Conservation (phyloP, 2,329 filamentous ascomycete species). For the Colletotrichum lupini region DNA sequence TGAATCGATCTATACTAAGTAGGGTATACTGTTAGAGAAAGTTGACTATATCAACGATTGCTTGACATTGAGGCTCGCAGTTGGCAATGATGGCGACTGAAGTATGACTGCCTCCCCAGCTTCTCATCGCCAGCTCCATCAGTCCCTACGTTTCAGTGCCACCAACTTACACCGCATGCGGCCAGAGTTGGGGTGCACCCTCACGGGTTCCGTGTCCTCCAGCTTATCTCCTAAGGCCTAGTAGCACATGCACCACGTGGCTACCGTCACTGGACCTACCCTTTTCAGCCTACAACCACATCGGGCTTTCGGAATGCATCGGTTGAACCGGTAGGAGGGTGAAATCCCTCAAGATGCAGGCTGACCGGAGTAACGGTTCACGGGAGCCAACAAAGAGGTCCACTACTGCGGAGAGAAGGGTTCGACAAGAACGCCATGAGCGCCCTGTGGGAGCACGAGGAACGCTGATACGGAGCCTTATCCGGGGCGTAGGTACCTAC, state of each 20-base stretch:
- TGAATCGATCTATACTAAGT: too few species aligned
- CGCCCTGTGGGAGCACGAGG: not conserved
- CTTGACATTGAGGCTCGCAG: too few species aligned
- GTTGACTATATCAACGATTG: too few species aligned
- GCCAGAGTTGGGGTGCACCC: not conserved
- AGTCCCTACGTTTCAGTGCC: not conserved
- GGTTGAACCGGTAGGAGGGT: not conserved
- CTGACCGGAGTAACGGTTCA: not conserved
- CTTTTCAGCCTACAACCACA: not conserved
- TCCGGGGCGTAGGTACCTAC: conserved; percentile 2
- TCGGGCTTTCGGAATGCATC: conserved; percentile 23
- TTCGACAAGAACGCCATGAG: not conserved
- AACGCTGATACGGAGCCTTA: conserved; percentile 16
- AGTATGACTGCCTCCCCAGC: too few species aligned
- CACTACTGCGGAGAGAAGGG: not conserved
- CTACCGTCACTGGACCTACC: conserved; percentile 10
- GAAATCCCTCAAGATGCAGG: not conserved
- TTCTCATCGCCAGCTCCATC: not conserved
- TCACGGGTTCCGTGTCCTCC: not conserved
- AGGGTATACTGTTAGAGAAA: too few species aligned
- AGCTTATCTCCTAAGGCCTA: conserved; percentile 5
- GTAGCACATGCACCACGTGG: conserved; percentile 26
- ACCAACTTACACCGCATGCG: not conserved
- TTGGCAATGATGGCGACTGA: too few species aligned
- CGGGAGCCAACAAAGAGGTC: not conserved